Base-by-base conservation (phyloP, 2,329 filamentous ascomycete species). In the Taxawa tesnikishii region DNA sequence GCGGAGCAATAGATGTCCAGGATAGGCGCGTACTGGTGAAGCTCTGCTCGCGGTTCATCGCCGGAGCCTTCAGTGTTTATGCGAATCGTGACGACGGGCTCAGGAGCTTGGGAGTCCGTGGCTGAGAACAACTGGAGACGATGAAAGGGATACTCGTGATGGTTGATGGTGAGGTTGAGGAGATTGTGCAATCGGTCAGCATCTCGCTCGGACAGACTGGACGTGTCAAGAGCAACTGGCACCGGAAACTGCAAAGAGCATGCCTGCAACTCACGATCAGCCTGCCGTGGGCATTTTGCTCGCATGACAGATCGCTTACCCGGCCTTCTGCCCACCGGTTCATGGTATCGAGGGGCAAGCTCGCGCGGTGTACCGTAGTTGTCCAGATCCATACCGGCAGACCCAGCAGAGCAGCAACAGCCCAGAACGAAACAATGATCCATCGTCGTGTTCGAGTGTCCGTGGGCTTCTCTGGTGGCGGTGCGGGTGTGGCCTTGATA, bases 361-460 rank as follows among this genome's bases (percentile, higher is more conserved):
- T 70, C 9, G 88, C 87, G 34, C 90, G 74, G 55, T 93, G 87
- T 34, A 96, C 93, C 1, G 82, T 80, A 4, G 90, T 98, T 1
- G 90, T 96, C 55, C 76, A 77, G 76, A 84, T 92, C 90, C 90
- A 98, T 70, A 93, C 79, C 36, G 90, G 90, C 43, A 98, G 56
- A 3, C 90, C 90, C 5, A 98, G 60, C 17, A 79, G 70, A 5
- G 93, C 53, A 5, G 93, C 83, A 23, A 96, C 75, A 4, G 75
- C 63, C 90, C 90, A 98, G 57, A 94, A 96, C 6, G 88, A 88
- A 39, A 82, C 55, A 40, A 98, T 76, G 31, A 96, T 79, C 40
- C 67, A 66, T 29, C 74, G 73, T 33, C 90, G 78, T 36, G 79
- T 73, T 50, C 71, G 73, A 31, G 79, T 64, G 41, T 79, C 75